Evolutionary conservation across 2,329 filamentous ascomycete genomes (phyloP).

Genomic region (Scleromitrula shiraiana): DNA sequence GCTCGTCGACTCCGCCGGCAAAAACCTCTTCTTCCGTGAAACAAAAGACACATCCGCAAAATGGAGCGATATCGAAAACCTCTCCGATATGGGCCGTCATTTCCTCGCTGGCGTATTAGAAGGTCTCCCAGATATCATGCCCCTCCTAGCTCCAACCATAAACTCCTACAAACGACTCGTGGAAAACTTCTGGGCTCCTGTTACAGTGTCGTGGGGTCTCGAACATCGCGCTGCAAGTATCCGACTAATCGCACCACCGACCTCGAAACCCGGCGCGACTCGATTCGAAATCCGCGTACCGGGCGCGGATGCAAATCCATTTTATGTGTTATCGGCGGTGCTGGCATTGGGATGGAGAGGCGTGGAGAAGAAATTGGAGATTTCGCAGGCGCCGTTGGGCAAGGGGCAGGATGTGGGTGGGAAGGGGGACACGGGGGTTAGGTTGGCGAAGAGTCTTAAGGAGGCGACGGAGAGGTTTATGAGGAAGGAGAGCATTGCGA

Average conservation of each 20-base stretch:
- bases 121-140: slow-evolving; percentile 92
- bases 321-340: slow-evolving; percentile 79
- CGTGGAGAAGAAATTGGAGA: slow-evolving; percentile 82
- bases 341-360: slow-evolving; percentile 85
- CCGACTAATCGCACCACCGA: slow-evolving; percentile 81
- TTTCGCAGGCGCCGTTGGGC: slow-evolving; percentile 73
- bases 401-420: slow-evolving; percentile 79
- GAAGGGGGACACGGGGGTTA: slow-evolving; percentile 58
- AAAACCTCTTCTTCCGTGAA: slow-evolving; percentile 76
- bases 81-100: slow-evolving; percentile 84
- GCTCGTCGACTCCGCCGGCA: slow-evolving; percentile 68
- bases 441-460: slow-evolving; percentile 75
- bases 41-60: slow-evolving; percentile 60
- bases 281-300: slow-evolving; percentile 89
- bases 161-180: slow-evolving; percentile 98
- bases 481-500: slow-evolving; percentile 72
- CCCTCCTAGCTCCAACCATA: slow-evolving; percentile 83
- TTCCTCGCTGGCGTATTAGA: slow-evolving; percentile 88
- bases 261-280: slow-evolving; percentile 74
- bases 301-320: slow-evolving; percentile 88
- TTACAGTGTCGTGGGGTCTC: slow-evolving; percentile 93
- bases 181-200: slow-evolving; percentile 98
- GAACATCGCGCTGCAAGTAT: slow-evolving; percentile 92
- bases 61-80: slow-evolving; percentile 66
- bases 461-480: slow-evolving; percentile 78